Percentiles rank a stretch among this genome's conserved stretches.
phyloP scores from a whole-genome alignment of 306 rosid genomes.

The Prunus armeniaca region DNA sequence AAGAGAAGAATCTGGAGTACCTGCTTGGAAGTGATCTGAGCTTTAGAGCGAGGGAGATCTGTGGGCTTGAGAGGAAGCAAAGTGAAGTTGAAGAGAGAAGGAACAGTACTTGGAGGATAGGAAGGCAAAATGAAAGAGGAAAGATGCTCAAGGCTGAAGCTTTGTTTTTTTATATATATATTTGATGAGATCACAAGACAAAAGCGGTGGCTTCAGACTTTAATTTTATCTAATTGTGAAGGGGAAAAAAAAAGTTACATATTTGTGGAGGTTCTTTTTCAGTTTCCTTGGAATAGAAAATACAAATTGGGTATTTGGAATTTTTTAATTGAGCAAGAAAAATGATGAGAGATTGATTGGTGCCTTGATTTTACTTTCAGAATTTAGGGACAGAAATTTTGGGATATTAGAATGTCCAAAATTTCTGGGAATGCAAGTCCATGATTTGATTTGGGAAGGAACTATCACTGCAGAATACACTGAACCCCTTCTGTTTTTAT shows the following conservation, averaged over 20 bases:
- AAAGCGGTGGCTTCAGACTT: background rate
- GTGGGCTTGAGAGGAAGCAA: slow-evolving; percentile 15
- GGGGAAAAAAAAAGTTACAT: background rate
- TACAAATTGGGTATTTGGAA: background rate
- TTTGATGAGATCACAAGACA: slow-evolving; percentile 43
- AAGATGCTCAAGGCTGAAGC: slow-evolving; percentile 34
- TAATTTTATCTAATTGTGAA: background rate
- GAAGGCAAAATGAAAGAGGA: slow-evolving; percentile 8
- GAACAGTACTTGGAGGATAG: slow-evolving; percentile 2
- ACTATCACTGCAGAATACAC: background rate
- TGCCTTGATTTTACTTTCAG: background rate
- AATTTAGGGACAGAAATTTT: background rate
- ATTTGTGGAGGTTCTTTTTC: background rate
- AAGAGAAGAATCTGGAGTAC: slow-evolving; percentile 27
- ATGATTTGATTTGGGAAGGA: background rate
- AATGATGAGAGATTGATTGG: background rate
- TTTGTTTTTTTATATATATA: slow-evolving; percentile 27
- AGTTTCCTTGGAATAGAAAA: background rate
- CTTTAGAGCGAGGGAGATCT: slow-evolving; percentile 34
- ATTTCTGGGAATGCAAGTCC: background rate
- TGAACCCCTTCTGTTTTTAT: background rate
- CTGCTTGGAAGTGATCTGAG: slow-evolving; percentile 40
- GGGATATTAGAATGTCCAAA: background rate
- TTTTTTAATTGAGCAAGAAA: background rate
- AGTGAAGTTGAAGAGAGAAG: slow-evolving; percentile 13